Evolutionary conservation across 768 basidiomycete species (phyloP), one percentile per base, ranked within the genome.

Genomic region (Amanita molliuscula): DNA sequence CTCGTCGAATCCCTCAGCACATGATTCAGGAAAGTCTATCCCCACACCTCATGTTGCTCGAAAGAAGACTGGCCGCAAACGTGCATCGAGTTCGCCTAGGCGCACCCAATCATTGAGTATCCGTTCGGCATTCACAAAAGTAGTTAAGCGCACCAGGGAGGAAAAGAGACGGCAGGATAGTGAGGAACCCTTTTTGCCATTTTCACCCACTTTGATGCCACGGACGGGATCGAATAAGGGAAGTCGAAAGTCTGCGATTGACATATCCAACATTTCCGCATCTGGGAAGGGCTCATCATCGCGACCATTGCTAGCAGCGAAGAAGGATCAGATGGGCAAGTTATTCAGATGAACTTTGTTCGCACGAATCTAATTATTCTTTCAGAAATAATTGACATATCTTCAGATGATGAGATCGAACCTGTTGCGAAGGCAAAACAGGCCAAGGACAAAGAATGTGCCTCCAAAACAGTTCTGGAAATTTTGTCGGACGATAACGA

Each of bases 91-190:
- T 23, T 18, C 41, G 13, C 15, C 28, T n/a, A 20, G 28, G 6
- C 41, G 29, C 3, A 8, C 18, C 28, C 38, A 41, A n/a, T 28
- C 25, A 3, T 8, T 49, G 18, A 40, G 29, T 20, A 18, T 21
- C 5, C 40, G 20, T 20, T 20, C 49, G 18, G 40, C 31, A 4
- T 8, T 40, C 11, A 50, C 49, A 21, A 50, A 34, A 16, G 11
- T 15, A 18, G 6, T 50, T 6, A 34, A 44, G 37, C 28, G 49
- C 23, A 44, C 49, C 9, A 35, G 41, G 18, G 49, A 50, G n/a
- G 49, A 50, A 34, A 50, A 44, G 40, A 50, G 29, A 10, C n/a
- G 49, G 26, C 49, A 50, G 16, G 23, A 44, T 29, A 50, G 42
- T 23, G 41, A 33, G 4, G 31, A 43, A 21, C n/a, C 31, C 20